Evolutionary conservation across 768 basidiomycete species (phyloP), one percentile per base, ranked within the genome.

Genomic region (Macrolepiota dolichaula): DNA sequence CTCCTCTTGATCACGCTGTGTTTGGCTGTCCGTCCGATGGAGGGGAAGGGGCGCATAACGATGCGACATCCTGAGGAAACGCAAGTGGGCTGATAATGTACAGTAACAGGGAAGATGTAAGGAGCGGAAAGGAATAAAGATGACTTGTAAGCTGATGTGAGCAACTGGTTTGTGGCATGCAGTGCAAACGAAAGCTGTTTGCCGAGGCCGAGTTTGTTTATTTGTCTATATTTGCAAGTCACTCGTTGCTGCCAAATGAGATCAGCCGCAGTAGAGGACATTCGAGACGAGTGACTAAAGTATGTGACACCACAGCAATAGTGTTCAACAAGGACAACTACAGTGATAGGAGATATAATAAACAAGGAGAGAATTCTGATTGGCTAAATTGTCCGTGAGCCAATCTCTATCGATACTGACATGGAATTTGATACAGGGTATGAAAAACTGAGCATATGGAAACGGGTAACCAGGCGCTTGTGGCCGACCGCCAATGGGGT

Each of bases 11-110:
- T 74, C 88, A 61, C 80, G 70, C 51, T 78, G 75, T 9, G 77
- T 71, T 57, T 79, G 75, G 50, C 73, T 75, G 69, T 83, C 82
- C 17, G 78, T 46, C 50, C 73, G 66, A 76, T 82, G 79, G 65
- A 82, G 86, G 11, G 87, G 85, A 49, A 91, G 73, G 62, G 89
- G 85, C 1, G 85, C 84, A 80, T 92, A 92, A 66, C 85, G 83
- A 65, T 77, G 80, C 66, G 86, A 71, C 80, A 81, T 81, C 59
- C 36, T 40, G 27, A 29, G 38, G 9, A n/a, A n/a, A 51, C 54
- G 63, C 55, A 62, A 61, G 44, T 50, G 27, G 51, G 46, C 38
- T 55, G 66, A 37, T 55, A 64, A 55, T 51, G 55, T 25, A 66
- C 52, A 55, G 60, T 37, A 15, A 58, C 37, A 52, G 37, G 42